phyloP scores from a whole-genome alignment of 2,329 filamentous ascomycete species.

The Boeremia lycopersici region DNA sequence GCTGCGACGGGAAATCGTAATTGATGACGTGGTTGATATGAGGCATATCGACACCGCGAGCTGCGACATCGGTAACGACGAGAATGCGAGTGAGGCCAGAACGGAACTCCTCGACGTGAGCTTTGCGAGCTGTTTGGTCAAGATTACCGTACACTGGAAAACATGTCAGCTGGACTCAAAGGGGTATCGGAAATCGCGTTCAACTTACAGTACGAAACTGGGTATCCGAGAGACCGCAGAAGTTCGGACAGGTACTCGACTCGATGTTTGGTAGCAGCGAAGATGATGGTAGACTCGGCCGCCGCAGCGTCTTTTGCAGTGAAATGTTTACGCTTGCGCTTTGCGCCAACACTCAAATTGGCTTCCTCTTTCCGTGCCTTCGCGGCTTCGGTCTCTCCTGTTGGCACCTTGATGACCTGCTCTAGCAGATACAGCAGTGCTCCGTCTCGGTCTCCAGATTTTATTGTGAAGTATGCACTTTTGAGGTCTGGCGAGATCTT shows the following conservation, averaged over 20 bases:
- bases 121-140: slow-evolving; percentile 90
- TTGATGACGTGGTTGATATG: slow-evolving; percentile 97
- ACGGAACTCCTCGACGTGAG: slow-evolving; percentile 90
- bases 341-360: slow-evolving; percentile 62
- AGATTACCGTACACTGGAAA: slow-evolving; percentile 82
- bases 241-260: slow-evolving; percentile 89
- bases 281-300: slow-evolving; percentile 91
- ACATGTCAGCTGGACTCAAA: neutral
- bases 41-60: slow-evolving; percentile 97
- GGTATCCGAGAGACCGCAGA: slow-evolving; percentile 81
- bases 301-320: slow-evolving; percentile 74
- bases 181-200: neutral
- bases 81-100: slow-evolving; percentile 84
- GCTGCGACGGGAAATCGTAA: slow-evolving; percentile 96
- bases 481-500: slow-evolving; percentile 97
- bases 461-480: slow-evolving; percentile 92
- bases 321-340: slow-evolving; percentile 69
- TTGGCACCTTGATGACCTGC: slow-evolving; percentile 90
- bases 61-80: slow-evolving; percentile 95
- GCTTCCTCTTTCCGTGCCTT: slow-evolving; percentile 54
- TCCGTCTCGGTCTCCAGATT: slow-evolving; percentile 91
- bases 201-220: slow-evolving; percentile 72
- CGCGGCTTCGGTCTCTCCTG: slow-evolving; percentile 63
- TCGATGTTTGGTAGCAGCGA: slow-evolving; percentile 94
- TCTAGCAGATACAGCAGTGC: slow-evolving; percentile 87